Percentiles rank a stretch among this genome's conserved stretches.
Conservation (phyloP, 106 monocot genomes). For the Apostasia ramifera region DNA sequence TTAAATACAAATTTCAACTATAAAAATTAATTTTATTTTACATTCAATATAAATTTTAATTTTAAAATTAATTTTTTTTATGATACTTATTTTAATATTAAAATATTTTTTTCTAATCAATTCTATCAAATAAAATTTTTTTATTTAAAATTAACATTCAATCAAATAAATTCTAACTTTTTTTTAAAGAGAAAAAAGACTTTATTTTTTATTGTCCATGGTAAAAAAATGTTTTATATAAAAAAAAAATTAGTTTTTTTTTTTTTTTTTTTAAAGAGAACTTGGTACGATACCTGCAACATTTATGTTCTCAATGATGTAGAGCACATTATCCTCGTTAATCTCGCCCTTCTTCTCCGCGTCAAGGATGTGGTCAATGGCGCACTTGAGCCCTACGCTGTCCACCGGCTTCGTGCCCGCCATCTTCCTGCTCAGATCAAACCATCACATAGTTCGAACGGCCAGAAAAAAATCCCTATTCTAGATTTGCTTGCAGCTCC, state of each 20-base stretch:
- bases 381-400: slow-evolving; percentile 27
- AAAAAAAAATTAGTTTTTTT: neutral
- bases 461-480: neutral
- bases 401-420: slow-evolving; percentile 21
- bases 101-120: no score
- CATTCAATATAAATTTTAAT: no score
- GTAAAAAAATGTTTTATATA: slow-evolving; percentile 2
- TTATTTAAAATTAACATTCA: no score
- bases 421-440: slow-evolving; percentile 24
- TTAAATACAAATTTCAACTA: no score
- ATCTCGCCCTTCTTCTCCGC: slow-evolving; percentile 56
- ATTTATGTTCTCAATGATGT: slow-evolving; percentile 67
- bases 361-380: slow-evolving; percentile 54
- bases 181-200: neutral
- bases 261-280: neutral
- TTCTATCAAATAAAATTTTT: no score
- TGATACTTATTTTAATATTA: no score
- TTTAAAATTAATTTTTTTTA: no score
- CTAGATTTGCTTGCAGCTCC: no score
- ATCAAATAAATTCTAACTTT: no score
- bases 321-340: slow-evolving; percentile 54
- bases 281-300: slow-evolving; percentile 31
- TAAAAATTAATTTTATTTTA: no score
- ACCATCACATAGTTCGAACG: neutral
- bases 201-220: neutral